A percentile compares a stretch with the other conserved stretches of the same genome.
Evolutionary conservation across 169 alveolate genomes (phyloP).

Genomic region (Eimeria necatrix): DNA sequence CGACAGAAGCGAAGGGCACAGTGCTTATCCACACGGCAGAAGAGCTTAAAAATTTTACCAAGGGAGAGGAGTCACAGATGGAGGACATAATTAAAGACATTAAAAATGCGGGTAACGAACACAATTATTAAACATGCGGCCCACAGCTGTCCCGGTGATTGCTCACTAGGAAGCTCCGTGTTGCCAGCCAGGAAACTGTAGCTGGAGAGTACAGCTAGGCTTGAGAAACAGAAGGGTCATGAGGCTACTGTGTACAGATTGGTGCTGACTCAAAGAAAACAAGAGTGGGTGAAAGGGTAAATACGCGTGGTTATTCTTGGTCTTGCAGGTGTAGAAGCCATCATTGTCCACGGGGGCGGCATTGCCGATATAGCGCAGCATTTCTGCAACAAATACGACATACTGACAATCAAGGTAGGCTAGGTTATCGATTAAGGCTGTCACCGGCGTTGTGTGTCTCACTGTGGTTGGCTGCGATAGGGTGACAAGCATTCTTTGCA

Average conservation of each 20-base stretch:
- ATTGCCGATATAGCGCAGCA: slow-evolving; percentile 98
- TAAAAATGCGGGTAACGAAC: slow-evolving; percentile 78
- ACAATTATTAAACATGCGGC: too few relatives aligned
- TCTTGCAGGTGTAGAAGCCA: slow-evolving; percentile 94
- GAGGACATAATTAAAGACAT: slow-evolving; percentile 80
- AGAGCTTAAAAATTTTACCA: slow-evolving; percentile 91
- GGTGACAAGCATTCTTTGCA: background rate
- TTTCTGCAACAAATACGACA: slow-evolving; percentile 97
- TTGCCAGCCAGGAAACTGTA: too few relatives aligned
- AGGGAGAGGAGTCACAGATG: slow-evolving; percentile 86
- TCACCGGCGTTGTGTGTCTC: background rate
- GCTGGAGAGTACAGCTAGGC: too few relatives aligned
- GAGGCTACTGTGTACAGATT: too few relatives aligned
- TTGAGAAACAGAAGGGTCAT: too few relatives aligned
- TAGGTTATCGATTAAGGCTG: background rate
- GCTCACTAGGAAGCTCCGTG: too few relatives aligned
- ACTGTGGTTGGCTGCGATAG: background rate
- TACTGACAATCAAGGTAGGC: slow-evolving; percentile 94
- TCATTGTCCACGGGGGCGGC: slow-evolving; percentile 96
- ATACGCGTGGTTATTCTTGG: too few relatives aligned
- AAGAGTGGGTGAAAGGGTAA: too few relatives aligned
- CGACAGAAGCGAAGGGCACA: slow-evolving; percentile 99
- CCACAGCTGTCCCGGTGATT: too few relatives aligned
- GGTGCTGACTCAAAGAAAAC: too few relatives aligned
- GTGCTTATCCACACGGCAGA: slow-evolving; percentile 98